Evolutionary conservation across 129 eudicot genomes (phyloP).

Genomic region (Oenanthe sinensis): DNA sequence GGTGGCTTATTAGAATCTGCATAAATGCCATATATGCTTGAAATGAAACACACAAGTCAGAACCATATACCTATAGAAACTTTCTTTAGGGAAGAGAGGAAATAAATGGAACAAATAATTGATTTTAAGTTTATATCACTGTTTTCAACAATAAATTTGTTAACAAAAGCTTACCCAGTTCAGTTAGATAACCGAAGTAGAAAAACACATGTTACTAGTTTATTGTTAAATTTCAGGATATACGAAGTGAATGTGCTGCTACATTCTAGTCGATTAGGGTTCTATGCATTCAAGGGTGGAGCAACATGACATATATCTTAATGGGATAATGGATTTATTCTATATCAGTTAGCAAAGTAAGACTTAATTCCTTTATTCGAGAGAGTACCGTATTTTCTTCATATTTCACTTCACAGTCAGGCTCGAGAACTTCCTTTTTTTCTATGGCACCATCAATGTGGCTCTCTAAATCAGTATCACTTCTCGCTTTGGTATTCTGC

Average conservation of each 20-base stretch:
- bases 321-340: not conserved
- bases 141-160: not conserved
- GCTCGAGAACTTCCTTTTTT: conserved; percentile 21
- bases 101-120: not conserved
- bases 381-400: conserved; percentile 22
- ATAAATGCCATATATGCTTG: not conserved
- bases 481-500: conserved; percentile 13
- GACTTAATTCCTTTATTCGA: not conserved
- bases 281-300: not conserved
- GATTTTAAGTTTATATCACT: not conserved
- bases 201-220: not conserved
- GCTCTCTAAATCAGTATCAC: conserved; percentile 15
- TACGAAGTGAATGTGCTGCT: not conserved
- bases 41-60: not conserved
- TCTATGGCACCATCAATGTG: conserved; percentile 8
- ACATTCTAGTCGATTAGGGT: not conserved
- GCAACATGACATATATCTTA: not conserved
- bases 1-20: not conserved
- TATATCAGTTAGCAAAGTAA: not conserved
- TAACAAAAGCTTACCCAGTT: not conserved
- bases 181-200: not conserved
- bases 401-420: conserved; percentile 22
- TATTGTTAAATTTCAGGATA: not conserved
- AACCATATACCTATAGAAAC: not conserved
- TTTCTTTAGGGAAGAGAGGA: not conserved